A percentile compares a stretch with the other conserved stretches of the same genome.
phyloP scores from a whole-genome alignment of 352 stramenopile genomes.

The Halophytophthora polymorphica region DNA sequence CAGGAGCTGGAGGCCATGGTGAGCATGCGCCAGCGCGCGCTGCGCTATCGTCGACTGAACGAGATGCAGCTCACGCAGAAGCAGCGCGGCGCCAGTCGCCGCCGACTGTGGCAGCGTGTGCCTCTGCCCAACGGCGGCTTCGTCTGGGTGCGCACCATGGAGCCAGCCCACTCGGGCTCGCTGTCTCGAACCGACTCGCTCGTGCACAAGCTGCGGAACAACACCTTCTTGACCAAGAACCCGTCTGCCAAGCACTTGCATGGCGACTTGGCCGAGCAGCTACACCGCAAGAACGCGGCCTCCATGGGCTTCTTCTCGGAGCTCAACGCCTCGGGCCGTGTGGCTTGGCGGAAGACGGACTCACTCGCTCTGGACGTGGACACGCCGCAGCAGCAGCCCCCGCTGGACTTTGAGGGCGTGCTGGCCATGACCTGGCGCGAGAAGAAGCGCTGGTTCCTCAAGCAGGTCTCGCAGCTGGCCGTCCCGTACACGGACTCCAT shows the following conservation, averaged over 20 bases:
- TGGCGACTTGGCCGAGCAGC: constrained; percentile 51
- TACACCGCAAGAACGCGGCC: constrained; percentile 74
- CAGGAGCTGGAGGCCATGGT: constrained; percentile 32
- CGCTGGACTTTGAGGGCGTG: constrained; percentile 62
- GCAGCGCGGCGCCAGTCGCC: constrained; percentile 47
- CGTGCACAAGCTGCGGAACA: constrained; percentile 52
- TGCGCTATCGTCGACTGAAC: constrained; percentile 62
- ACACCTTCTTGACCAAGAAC: constrained; percentile 56
- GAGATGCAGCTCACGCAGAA: constrained; percentile 69
- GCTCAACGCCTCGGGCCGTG: constrained; percentile 36
- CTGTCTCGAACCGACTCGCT: constrained; percentile 41
- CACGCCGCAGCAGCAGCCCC: constrained; percentile 14
- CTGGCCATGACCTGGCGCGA: constrained; percentile 66
- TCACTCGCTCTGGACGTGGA: constrained; percentile 46
- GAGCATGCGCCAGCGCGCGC: constrained; percentile 46
- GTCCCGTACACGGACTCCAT: constrained; percentile 64
- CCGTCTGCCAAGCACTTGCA: constrained; percentile 36
- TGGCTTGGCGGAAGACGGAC: constrained; percentile 54
- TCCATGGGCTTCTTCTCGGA: constrained; percentile 73
- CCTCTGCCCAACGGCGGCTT: constrained; percentile 52
- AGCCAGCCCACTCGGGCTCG: constrained; percentile 10
- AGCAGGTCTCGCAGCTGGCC: constrained; percentile 48
- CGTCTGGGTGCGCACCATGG: constrained; percentile 58
- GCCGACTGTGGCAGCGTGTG: constrained; percentile 62
- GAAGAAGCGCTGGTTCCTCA: constrained; percentile 80